Conservation (phyloP, 2,329 filamentous ascomycete genomes). For the Arthroderma uncinatum region DNA sequence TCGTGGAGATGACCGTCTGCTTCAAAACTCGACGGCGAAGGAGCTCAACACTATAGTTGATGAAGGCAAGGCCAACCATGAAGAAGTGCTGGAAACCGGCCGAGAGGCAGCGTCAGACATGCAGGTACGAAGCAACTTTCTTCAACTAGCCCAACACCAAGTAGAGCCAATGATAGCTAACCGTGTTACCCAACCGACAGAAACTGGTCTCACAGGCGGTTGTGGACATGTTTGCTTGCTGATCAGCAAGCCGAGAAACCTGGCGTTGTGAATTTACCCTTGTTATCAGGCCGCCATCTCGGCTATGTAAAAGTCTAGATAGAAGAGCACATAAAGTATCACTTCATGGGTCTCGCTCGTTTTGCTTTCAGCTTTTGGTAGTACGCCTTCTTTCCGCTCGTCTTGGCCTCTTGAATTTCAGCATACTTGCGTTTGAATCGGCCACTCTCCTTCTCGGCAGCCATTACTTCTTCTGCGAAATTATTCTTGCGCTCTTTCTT, state of each 20-base stretch:
- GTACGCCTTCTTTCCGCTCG: constrained; percentile 76
- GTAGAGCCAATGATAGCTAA: constrained; percentile 9
- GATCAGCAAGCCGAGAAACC: neutral
- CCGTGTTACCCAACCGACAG: constrained; percentile 16
- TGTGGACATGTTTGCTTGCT: constrained; percentile 17
- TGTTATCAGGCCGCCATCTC: neutral
- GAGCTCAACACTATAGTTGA: constrained; percentile 47
- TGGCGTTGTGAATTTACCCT: neutral
- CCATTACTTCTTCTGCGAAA: constrained; percentile 73
- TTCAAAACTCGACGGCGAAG: constrained; percentile 40
- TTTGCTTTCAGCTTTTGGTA: constrained; percentile 68
- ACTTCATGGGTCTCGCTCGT: constrained; percentile 24
- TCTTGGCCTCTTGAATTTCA: constrained; percentile 70
- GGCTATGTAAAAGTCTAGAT: neutral
- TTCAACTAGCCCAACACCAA: neutral
- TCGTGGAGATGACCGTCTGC: constrained; percentile 45
- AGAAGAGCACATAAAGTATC: constrained; percentile 4
- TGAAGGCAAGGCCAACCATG: constrained; percentile 52
- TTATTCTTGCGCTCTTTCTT: constrained; percentile 83
- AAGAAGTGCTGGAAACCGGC: constrained; percentile 54
- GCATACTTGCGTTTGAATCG: constrained; percentile 82
- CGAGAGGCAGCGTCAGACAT: constrained; percentile 50
- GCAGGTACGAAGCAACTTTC: constrained; percentile 37
- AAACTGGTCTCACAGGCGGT: constrained; percentile 28
- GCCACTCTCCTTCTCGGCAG: constrained; percentile 50